These are phyloP conservation scores for Paraglomus occultum DNA, from an alignment of 192 early-diverging fungal species.

Conservation along the genomic window DNA sequence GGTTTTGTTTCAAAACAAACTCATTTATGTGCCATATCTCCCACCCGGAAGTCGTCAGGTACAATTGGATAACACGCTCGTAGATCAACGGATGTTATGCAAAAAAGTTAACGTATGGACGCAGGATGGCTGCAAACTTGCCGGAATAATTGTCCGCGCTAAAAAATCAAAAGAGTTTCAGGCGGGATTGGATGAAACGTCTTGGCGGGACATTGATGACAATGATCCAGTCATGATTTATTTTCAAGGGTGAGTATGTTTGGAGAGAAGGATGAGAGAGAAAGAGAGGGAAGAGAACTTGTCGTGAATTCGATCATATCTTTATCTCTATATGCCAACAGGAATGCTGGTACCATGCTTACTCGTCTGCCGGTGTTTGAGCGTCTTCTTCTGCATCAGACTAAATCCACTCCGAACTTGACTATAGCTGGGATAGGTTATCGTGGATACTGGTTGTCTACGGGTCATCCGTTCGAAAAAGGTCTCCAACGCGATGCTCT, in stretches of 20 bases:
- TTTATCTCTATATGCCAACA: constrained; percentile 8
- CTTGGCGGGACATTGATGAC: not conserved
- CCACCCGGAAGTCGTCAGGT: constrained; percentile 37
- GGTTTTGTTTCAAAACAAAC: constrained; percentile 43
- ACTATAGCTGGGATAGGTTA: constrained; percentile 37
- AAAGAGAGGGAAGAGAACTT: no score
- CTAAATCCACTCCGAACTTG: constrained; percentile 24
- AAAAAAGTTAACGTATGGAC: constrained; percentile 17
- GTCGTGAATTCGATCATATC: not conserved
- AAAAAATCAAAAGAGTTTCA: not conserved
- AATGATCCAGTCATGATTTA: constrained; percentile 39
- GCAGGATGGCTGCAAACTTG: constrained; percentile 5
- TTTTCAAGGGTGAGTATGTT: constrained; percentile 39
- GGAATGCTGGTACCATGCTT: constrained; percentile 46
- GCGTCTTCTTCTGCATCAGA: not conserved
- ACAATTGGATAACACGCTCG: not conserved
- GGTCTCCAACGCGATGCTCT: constrained; percentile 36
- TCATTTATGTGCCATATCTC: constrained; percentile 43
- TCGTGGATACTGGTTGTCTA: constrained; percentile 41
- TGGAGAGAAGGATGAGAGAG: not conserved
- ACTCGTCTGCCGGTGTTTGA: constrained; percentile 36
- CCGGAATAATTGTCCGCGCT: constrained; percentile 21
- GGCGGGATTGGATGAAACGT: constrained; percentile 1
- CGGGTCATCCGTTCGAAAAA: constrained; percentile 35
- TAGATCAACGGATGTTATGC: constrained; percentile 14